Base-by-base conservation (phyloP, 805 yeast genomes). In the Clavispora fructus region DNA sequence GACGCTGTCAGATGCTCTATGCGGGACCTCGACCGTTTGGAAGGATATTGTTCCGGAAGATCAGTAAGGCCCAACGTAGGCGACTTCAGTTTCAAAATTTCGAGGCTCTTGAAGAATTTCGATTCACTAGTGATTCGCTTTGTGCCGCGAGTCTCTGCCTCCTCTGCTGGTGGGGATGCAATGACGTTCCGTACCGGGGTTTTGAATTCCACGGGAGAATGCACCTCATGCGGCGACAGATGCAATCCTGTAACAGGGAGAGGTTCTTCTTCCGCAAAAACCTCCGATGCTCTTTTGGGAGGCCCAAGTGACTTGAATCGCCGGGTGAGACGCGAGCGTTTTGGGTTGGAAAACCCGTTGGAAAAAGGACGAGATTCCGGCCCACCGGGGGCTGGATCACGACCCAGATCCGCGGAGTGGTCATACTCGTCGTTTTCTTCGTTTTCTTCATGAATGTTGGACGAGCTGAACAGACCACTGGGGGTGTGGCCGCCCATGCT, bases 271-370 rank as follows among this genome's bases (percentile, higher is more conserved):
- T 7, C 37, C 6, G 37, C 25, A 17, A 26, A n/a, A n/a, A 47
- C 45, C 16, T 50, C 55, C 3, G 71, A 60, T 2, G 75, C 67
- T 41, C 83, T 58, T 51, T 75, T 69, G 1, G 82, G 82, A 10
- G 80, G 81, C 1, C 83, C 83, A 35, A 78, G 50, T 3, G 52
- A 39, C 31, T 42, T 43, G 43, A 70, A 67, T 30, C 76, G 61
- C 47, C 75, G 62, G 1, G 67, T 51, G 11, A 71, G 64, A 40
- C 71, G 57, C 29, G 65, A 56, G 41, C 69, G 48, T 45, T 60
- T 64, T n/a, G 63, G 45, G 13, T 61, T 51, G 33, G 53, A 53
- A 13, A 43, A 35, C 4, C 49, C 50, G 23, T 27, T 40, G 8
- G 51, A 42, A 2, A 16, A 5, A 6, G 51, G 51, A 9, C 46